Conservation (phyloP, 2,329 filamentous ascomycete genomes). For the Sclerotinia minor region DNA sequence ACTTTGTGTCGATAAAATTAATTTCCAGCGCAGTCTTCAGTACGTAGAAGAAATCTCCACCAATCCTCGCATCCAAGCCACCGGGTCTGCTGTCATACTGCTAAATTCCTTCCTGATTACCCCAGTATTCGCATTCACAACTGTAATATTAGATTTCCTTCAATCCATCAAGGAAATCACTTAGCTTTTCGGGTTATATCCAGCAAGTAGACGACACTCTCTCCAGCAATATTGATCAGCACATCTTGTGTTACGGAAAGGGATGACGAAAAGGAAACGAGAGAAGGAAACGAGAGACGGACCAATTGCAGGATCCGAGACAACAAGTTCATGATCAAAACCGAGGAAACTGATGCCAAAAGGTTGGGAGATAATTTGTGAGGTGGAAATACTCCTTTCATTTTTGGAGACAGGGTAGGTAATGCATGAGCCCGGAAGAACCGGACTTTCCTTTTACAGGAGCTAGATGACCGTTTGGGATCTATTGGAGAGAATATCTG, state of each 20-base stretch:
- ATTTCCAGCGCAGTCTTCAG: slow-evolving; percentile 23
- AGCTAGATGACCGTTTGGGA: slow-evolving; percentile 53
- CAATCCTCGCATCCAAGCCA: slow-evolving; percentile 26
- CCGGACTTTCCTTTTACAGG: slow-evolving; percentile 61
- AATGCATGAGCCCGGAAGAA: slow-evolving; percentile 27
- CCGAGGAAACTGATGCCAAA: slow-evolving; percentile 29
- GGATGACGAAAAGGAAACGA: slow-evolving; percentile 25
- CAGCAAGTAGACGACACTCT: slow-evolving; percentile 30
- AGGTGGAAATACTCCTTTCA: slow-evolving; percentile 22
- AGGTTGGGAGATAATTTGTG: slow-evolving; percentile 26
- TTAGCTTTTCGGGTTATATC: slow-evolving; percentile 26
- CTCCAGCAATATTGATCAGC: slow-evolving; percentile 20
- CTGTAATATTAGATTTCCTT: slow-evolving; percentile 22
- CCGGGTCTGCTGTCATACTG: slow-evolving; percentile 20
- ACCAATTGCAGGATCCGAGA: slow-evolving; percentile 29
- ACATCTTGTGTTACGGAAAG: slow-evolving; percentile 19
- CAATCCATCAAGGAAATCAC: slow-evolving; percentile 27
- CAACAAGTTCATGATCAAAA: slow-evolving; percentile 22
- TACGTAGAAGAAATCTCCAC: slow-evolving; percentile 27
- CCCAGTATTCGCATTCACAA: slow-evolving; percentile 26
- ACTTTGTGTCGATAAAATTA: slow-evolving; percentile 21
- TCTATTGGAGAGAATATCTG: slow-evolving; percentile 58
- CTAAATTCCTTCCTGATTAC: slow-evolving; percentile 17
- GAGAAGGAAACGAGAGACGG: slow-evolving; percentile 27
- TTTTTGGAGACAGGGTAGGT: slow-evolving; percentile 24